Base-by-base conservation (phyloP, 805 yeast species). In the Wickerhamiella spandovensis region DNA sequence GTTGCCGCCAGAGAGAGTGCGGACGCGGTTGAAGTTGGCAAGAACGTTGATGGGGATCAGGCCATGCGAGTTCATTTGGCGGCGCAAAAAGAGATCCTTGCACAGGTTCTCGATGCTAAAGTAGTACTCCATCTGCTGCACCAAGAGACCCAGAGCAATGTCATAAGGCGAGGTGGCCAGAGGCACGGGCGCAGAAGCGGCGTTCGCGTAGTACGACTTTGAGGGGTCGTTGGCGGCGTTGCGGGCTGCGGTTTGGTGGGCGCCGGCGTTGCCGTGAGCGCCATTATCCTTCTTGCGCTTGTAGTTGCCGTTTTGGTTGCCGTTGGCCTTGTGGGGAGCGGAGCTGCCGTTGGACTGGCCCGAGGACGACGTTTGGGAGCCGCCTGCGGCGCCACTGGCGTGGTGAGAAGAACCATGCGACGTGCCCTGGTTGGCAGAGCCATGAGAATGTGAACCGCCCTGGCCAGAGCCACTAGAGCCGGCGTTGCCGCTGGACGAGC, bases 61-160 rank as follows among this genome's bases (percentile, higher is more conserved):
- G 23, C 96, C 96, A 52, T 78, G 72, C 45, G 74, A 60, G 65
- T 81, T 77, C 94, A 90, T 84, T 60, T 84, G 84, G 56, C 78
- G 76, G 67, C 95, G 79, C 67, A 92, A 73, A 64, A 69, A 90
- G 48, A 81, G 70, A 68, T 92, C 98, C 68, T 87, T 84, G 58
- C 82, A 72, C 67, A 92, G 73, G 67, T 92, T 92, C 59, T 87
- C 95, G 47, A 81, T 72, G 28, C 94, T 82, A 69, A 92, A 84
- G 67, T 92, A 92, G 72, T 92, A 92, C 63, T 86, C 92, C 48
- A 90, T 71, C 72, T 89, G 97, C 65, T 64, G 65, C 7, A 75
- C 62, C 30, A 73, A 66, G 37, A 62, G 47, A 35, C 56, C 53
- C 47, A 66, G 48, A 28, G 54, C 43, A 49, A 49, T 49, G n/a